Percentiles rank a stretch among this genome's conserved stretches.
These are phyloP conservation scores for Halophytophthora polymorphica DNA, from an alignment of 352 stramenopile species.

Conservation along the genomic window DNA sequence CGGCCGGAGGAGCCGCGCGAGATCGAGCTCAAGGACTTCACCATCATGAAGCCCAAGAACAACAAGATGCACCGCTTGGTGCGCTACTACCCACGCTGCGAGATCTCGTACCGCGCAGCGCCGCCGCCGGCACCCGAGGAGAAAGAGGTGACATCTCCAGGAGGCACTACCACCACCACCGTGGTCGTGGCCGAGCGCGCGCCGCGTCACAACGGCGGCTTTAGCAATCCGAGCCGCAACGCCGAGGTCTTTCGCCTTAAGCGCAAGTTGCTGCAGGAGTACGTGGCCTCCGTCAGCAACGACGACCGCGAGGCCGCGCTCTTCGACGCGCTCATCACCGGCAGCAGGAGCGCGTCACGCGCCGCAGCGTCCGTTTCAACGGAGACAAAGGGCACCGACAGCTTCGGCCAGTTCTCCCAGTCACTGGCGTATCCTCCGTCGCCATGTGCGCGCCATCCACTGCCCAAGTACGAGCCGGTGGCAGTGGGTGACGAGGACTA, in stretches of 20 bases:
- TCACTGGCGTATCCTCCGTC: conserved; percentile 9
- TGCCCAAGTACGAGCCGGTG: conserved; percentile 52
- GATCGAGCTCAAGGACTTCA: conserved; percentile 76
- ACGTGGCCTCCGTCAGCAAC: conserved; percentile 33
- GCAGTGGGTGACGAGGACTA: conserved; percentile 43
- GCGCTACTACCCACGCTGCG: conserved; percentile 57
- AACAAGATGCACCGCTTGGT: conserved; percentile 74
- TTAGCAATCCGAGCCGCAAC: conserved; percentile 70
- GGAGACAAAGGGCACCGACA: too few species aligned
- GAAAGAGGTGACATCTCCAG: conserved; percentile 49
- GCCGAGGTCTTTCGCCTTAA: conserved; percentile 74
- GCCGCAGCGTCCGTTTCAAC: conserved; percentile 9
- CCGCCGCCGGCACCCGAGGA: conserved; percentile 48
- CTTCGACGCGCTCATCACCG: conserved; percentile 27
- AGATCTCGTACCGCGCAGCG: conserved; percentile 72
- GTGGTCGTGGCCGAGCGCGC: conserved; percentile 33
- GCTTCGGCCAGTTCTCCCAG: conserved; percentile 1
- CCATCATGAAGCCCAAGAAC: conserved; percentile 81
- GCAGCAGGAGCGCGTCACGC: conserved; percentile 17
- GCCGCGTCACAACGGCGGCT: conserved; percentile 64
- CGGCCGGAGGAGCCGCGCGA: conserved; percentile 56
- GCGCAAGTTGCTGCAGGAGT: conserved; percentile 57
- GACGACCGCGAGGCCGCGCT: conserved; percentile 32
- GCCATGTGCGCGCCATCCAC: conserved; percentile 8
- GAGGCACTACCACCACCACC: conserved; percentile 49